Base-by-base conservation (phyloP, 2,329 filamentous ascomycete genomes). In the Alternaria gansuensis region DNA sequence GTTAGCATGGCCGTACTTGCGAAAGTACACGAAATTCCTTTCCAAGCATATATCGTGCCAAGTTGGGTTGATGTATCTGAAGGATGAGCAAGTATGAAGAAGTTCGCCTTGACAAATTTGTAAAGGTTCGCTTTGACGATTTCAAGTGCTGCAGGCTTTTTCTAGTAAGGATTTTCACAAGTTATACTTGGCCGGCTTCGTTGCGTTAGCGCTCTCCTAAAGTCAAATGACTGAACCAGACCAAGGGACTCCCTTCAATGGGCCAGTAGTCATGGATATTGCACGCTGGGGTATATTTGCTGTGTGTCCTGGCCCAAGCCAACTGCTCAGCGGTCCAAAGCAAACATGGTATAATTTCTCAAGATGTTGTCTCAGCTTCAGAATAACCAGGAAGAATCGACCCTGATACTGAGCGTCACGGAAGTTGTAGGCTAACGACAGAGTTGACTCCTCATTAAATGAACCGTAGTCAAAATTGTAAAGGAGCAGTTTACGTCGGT, bases 181-280 rank as follows among this genome's bases (percentile, higher is more conserved):
- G 56, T 17, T 66, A 68, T 0, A 28, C 50, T 17, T 39, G 21
- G 1, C 41, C 46, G 7, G 26, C 39, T 8, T 29, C 7, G 21
- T 44, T 39, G 6, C 40, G 43, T 11, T 52, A 54, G 2, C 41
- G 54, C 8, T 56, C 17, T 3, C 68, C 66, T 13, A 52, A 69
- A 0, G 59, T 65, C 2, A 67, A 23, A 39, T 69, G 64, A n/a
- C 46, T 45, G 45, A 65, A 70, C 66, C 65, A 70, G 21, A 52
- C 33, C 9, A 72, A 48, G 2, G 46, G 46, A n/a, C 58, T 63
- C 8, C 62, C 45, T 45, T 70, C 67, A 4, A 17, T 17, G 17
- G 17, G 17, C 17, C 17, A 17, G 17, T 17, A 17, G 17, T 17
- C 17, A 17, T 17, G 17, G 17, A 17, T 17, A 17, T 23, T 36